Evolutionary conservation across 208 protist species (phyloP).

Genomic region (Entamoeba invadens): DNA sequence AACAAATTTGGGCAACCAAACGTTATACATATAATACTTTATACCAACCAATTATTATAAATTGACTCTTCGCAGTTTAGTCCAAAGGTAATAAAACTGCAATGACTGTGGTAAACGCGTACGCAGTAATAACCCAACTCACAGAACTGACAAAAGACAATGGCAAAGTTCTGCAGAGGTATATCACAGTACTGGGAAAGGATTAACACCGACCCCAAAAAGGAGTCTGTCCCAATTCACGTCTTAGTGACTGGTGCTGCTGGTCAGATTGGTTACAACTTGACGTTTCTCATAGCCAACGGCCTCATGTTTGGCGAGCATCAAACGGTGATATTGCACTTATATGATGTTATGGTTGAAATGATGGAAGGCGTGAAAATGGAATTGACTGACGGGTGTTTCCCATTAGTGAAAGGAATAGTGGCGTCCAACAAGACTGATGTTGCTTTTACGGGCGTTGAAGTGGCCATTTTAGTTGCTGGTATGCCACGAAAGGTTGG

Average conservation of each 20-base stretch:
- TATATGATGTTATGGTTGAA: conserved; percentile 50
- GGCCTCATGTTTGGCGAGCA: conserved; percentile 28
- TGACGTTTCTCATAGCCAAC: conserved; percentile 17
- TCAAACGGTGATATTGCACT: conserved; percentile 43
- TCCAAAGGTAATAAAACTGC: too few species aligned
- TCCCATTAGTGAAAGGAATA: conserved; percentile 58
- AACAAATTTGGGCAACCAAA: too few species aligned
- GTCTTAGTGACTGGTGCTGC: conserved; percentile 28
- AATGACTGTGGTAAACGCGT: too few species aligned
- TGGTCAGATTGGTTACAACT: conserved; percentile 51
- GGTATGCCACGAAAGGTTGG: conserved; percentile 23
- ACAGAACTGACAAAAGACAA: too few species aligned
- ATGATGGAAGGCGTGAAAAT: conserved; percentile 60
- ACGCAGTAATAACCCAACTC: too few species aligned
- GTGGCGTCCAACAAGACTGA: conserved; percentile 51
- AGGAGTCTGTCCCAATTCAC: not conserved
- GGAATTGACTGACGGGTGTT: conserved; percentile 72
- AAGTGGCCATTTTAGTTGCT: conserved; percentile 37
- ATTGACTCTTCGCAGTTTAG: too few species aligned
- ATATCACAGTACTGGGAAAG: not conserved
- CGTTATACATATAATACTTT: too few species aligned
- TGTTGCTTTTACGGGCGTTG: conserved; percentile 58
- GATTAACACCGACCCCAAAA: not conserved
- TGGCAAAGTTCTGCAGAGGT: too few species aligned
- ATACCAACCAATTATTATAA: too few species aligned